Percentiles rank a stretch among this genome's conserved stretches.
These are phyloP conservation scores for Ceratobasidium sp. DNA, from an alignment of 1,284 basidiomycete species.

Conservation along the genomic window DNA sequence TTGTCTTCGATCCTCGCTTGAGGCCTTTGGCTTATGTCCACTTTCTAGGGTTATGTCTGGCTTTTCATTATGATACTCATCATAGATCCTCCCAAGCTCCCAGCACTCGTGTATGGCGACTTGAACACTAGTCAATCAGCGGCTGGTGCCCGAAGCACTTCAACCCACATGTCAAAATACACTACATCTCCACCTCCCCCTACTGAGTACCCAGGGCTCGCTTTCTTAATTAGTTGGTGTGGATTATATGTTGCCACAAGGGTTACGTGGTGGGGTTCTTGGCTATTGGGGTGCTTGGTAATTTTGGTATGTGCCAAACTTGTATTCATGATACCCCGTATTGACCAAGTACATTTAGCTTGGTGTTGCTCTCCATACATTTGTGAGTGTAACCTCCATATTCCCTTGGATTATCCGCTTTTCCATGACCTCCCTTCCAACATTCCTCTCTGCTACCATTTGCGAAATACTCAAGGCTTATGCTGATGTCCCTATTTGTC, in stretches of 20 bases:
- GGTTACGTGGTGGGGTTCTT: too few species aligned
- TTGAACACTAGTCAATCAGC: background rate
- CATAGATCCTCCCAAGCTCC: background rate
- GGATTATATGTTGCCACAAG: background rate
- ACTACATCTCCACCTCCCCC: background rate
- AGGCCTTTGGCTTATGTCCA: background rate
- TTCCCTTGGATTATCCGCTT: too few species aligned
- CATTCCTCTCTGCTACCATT: too few species aligned
- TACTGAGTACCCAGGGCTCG: background rate
- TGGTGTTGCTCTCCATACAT: too few species aligned
- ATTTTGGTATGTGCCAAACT: too few species aligned
- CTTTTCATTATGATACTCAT: background rate
- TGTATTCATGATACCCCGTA: too few species aligned
- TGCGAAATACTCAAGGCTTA: too few species aligned
- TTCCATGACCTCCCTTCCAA: too few species aligned
- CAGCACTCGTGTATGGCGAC: background rate
- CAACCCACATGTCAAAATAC: background rate
- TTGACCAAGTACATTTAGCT: too few species aligned
- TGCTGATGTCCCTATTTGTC: too few species aligned
- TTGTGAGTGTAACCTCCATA: too few species aligned
- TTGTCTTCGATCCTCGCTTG: background rate
- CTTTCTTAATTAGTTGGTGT: background rate
- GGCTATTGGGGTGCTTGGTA: too few species aligned
- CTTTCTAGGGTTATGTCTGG: background rate
- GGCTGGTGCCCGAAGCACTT: background rate